Evolutionary conservation across 768 basidiomycete species (phyloP), one percentile per base, ranked within the genome.

Genomic region (Pluteus cervinus): DNA sequence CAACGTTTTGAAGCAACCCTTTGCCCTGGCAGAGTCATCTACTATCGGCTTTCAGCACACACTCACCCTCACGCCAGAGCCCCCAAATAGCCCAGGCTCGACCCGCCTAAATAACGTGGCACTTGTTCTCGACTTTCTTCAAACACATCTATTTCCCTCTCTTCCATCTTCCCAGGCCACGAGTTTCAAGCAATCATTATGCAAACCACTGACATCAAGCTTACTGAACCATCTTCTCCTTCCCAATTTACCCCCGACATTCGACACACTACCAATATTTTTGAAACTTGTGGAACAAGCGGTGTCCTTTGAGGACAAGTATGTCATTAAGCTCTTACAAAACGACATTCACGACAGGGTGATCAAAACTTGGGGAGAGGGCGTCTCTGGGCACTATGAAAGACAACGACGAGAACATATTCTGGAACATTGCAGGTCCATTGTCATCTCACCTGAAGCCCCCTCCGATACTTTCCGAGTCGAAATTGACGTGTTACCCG

Each of bases 321-420:
- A 73, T 35, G 49, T 85, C 11, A 49, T 71, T 10, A 55, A 55
- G 10, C 47, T 81, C 41, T 61, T 85, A 11, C 69, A 70, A 10
- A 71, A 67, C 37, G 69, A 67, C 15, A 39, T 46, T 9, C 58
- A 60, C 4, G 76, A 80, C 30, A 63, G 62, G 17, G 61, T 77
- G 5, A 73, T 93, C 39, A 71, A 74, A 49, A 49, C 58, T 5
- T 94, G 91, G 86, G 73, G 71, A 3, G 71, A 80, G 33, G 72
- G 75, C 4, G 68, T 87, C 8, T 71, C 75, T 12, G 60, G 68
- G 3, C 86, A 89, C 56, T 94, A 91, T 55, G 90, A 91, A 54
- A 76, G 77, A 42, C 76, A 81, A 47, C 60, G 89, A 48, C 70
- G 90, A 10, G 60, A 73, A 23, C 63, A 67, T 36, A 75, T 91